Conservation (phyloP, 257 asterid species). For the Salvia splendens region DNA sequence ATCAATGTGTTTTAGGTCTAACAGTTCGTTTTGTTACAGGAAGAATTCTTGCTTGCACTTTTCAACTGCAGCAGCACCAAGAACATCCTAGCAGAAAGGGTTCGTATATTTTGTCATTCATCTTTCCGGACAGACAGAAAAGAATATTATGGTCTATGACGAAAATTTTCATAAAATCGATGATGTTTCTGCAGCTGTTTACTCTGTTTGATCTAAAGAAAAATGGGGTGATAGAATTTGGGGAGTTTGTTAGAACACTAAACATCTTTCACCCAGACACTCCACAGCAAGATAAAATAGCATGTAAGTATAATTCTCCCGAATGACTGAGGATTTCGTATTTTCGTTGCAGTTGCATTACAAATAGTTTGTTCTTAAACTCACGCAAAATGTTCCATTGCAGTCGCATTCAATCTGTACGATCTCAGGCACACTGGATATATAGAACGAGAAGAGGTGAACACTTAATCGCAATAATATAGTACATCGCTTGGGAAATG, state of each 20-base stretch:
- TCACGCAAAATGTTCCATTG: slow-evolving; percentile 33
- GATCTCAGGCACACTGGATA: slow-evolving; percentile 62
- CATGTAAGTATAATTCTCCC: slow-evolving; percentile 38
- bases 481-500: too few relatives aligned
- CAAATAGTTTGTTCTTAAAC: background rate
- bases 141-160: background rate
- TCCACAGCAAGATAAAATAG: slow-evolving; percentile 49
- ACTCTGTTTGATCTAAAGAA: slow-evolving; percentile 67
- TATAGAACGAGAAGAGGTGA: slow-evolving; percentile 70
- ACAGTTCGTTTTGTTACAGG: slow-evolving; percentile 44
- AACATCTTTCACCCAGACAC: slow-evolving; percentile 65
- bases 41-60: slow-evolving; percentile 83
- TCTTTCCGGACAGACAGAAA: background rate
- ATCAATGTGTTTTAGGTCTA: background rate
- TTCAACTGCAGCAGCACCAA: slow-evolving; percentile 53
- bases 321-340: too few relatives aligned
- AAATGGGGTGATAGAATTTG: slow-evolving; percentile 75
- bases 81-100: slow-evolving; percentile 75
- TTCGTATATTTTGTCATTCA: slow-evolving; percentile 32
- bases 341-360: too few relatives aligned
- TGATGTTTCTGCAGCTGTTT: slow-evolving; percentile 52
- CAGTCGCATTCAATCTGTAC: slow-evolving; percentile 69
- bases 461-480: background rate
- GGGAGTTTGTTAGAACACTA: slow-evolving; percentile 71
- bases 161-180: background rate